phyloP scores from a whole-genome alignment of 352 stramenopile genomes.

The Thalassiosira livingstoniorum region DNA sequence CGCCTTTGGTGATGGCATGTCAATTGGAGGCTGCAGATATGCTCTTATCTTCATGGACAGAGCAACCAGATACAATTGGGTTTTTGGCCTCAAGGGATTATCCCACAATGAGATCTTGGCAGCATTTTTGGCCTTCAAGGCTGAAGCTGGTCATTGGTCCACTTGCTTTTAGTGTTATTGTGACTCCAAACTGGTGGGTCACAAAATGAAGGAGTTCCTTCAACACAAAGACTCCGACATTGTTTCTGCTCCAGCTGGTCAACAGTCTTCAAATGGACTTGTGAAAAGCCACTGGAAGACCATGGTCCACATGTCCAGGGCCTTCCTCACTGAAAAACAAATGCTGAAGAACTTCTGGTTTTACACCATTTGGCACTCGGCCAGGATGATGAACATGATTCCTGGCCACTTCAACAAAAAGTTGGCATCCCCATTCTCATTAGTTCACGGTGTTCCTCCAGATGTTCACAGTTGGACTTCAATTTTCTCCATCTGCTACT shows the following conservation, averaged over 20 bases:
- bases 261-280: constrained; percentile 39
- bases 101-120: constrained; percentile 9
- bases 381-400: constrained; percentile 17
- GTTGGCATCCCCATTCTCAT: constrained; percentile 11
- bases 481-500: constrained; percentile 19
- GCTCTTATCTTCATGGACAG: constrained; percentile 27
- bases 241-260: constrained; percentile 7
- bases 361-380: constrained; percentile 19
- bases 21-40: constrained; percentile 23
- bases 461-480: constrained; percentile 7
- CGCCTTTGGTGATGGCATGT: constrained; percentile 19
- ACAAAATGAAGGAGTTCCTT: not conserved
- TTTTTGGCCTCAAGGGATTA: constrained; percentile 12
- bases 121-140: constrained; percentile 5
- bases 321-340: no score
- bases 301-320: constrained; percentile 18
- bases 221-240: constrained; percentile 9
- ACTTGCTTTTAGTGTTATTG: not conserved
- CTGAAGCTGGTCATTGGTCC: constrained; percentile 1
- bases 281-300: constrained; percentile 38
- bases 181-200: not conserved
- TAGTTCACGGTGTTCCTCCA: constrained; percentile 10
- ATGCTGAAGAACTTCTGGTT: no score
- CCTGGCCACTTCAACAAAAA: constrained; percentile 1
- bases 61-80: constrained; percentile 13